Base-by-base conservation (phyloP, 345 rosid genomes). In the Linum tenue region DNA sequence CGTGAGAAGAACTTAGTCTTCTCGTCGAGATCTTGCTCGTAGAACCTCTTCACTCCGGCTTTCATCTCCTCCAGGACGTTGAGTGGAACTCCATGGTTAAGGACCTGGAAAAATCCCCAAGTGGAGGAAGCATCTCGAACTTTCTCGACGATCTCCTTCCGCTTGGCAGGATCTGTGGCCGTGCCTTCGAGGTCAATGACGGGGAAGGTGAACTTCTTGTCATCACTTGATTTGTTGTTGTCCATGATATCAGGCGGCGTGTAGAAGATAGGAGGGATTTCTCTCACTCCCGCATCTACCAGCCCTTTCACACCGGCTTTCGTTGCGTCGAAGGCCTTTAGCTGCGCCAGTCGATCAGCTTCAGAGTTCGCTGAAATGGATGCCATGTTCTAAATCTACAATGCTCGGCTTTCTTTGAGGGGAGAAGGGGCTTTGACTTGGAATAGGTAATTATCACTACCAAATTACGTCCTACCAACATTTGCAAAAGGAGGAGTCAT, bases 231-330 rank as follows among this genome's bases (percentile, higher is more conserved):
- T n/a, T 6, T 36, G 7, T 5, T 59, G 41, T 39, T 16, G 35
- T 51, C 64, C 11, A n/a, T 31, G 3, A 11, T 50, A 3, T 58
- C 3, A 15, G 61, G 44, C 22, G 69, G 61, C 3, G 40, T 51
- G 63, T 56, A 55, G 58, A 70, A 70, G 12, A 70, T 57, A 3
- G 35, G 63, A 56, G 68, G 73, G 51, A 70, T 55, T 1, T 63
- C 4, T 7, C 38, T 56, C 62, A 70, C 55, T 5, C 73, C 73
- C 0, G 73, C 58, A 37, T 70, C 73, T 14, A 56, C 67, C 7
- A 69, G 72, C 42, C 72, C 72, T 44, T 69, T 63, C 10, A 69
- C 72, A 22, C 72, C 72, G 22, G 67, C 67, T 36, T 63, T 69
- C 36, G 72, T 63, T 2, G 56, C 72, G 37, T 69, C 72, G 37